phyloP scores from a whole-genome alignment of 345 rosid genomes.

The Zanthoxylum bungeanum region DNA sequence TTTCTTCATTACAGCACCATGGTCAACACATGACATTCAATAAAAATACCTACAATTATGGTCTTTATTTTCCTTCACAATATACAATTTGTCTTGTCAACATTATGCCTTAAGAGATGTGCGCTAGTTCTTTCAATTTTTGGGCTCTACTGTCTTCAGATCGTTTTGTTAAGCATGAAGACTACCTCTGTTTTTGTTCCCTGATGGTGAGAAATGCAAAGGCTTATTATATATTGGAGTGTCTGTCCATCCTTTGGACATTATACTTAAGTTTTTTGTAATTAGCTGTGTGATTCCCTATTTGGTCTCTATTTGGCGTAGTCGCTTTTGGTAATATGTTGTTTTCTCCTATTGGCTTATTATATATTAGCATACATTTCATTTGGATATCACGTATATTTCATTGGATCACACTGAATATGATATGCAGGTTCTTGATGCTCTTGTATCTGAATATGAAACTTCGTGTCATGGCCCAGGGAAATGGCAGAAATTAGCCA shows the following conservation, averaged over 20 bases:
- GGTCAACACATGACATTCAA: background rate
- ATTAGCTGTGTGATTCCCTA: background rate
- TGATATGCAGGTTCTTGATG: constrained; percentile 71
- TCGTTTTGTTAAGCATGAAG: background rate
- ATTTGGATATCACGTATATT: too few relatives aligned
- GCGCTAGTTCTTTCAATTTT: background rate
- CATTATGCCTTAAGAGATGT: background rate
- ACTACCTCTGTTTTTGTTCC: background rate
- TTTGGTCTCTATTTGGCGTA: background rate
- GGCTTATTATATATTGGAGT: background rate
- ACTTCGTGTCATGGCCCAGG: constrained; percentile 78
- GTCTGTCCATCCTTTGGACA: background rate
- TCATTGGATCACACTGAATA: background rate
- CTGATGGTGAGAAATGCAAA: background rate
- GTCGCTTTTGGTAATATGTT: background rate
- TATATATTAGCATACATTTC: background rate
- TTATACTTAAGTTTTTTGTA: background rate
- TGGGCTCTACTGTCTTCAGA: background rate
- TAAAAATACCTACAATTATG: background rate
- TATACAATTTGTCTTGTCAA: background rate
- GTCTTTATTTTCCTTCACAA: background rate
- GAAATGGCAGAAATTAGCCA: constrained; percentile 90
- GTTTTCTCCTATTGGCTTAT: background rate
- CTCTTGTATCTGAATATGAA: constrained; percentile 73
- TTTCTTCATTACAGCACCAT: background rate